A percentile compares a stretch with the other conserved stretches of the same genome.
phyloP scores from a whole-genome alignment of 2,329 filamentous ascomycete species.

The Coleophoma eucalyptorum region DNA sequence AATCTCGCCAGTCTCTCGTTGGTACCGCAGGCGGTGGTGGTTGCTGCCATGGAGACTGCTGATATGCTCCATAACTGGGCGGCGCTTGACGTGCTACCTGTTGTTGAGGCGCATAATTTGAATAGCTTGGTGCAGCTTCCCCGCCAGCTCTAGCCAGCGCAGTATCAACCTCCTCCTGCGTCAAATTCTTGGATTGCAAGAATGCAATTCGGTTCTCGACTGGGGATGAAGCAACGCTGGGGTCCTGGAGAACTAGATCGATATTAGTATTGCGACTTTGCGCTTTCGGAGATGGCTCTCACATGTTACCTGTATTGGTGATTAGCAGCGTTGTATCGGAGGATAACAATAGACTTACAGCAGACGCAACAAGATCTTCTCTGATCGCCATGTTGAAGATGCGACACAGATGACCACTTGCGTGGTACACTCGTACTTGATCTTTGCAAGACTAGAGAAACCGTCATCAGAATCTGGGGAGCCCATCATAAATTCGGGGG shows the following conservation, averaged over 20 bases:
- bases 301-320: slow-evolving; percentile 28
- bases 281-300: slow-evolving; percentile 12
- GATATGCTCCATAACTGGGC: slow-evolving; percentile 41
- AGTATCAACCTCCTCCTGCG: slow-evolving; percentile 87
- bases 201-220: slow-evolving; percentile 91
- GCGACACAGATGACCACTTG: slow-evolving; percentile 3
- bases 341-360: slow-evolving; percentile 46
- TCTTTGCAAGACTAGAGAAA: too few species aligned
- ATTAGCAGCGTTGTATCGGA: slow-evolving; percentile 16
- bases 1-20: slow-evolving; percentile 92
- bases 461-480: slow-evolving; percentile 1
- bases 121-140: slow-evolving; percentile 41
- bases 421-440: too few species aligned
- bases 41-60: slow-evolving; percentile 54
- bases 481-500: background rate
- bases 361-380: slow-evolving; percentile 87
- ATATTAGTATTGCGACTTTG: slow-evolving; percentile 11
- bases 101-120: slow-evolving; percentile 37
- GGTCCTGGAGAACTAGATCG: slow-evolving; percentile 80
- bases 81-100: slow-evolving; percentile 33
- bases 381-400: slow-evolving; percentile 69
- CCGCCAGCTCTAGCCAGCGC: slow-evolving; percentile 74
- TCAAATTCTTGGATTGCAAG: slow-evolving; percentile 93
- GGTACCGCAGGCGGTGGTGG: slow-evolving; percentile 56
- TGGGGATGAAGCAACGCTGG: slow-evolving; percentile 84